Conservation (phyloP, 208 protist genomes). For the Acanthamoeba quina region DNA sequence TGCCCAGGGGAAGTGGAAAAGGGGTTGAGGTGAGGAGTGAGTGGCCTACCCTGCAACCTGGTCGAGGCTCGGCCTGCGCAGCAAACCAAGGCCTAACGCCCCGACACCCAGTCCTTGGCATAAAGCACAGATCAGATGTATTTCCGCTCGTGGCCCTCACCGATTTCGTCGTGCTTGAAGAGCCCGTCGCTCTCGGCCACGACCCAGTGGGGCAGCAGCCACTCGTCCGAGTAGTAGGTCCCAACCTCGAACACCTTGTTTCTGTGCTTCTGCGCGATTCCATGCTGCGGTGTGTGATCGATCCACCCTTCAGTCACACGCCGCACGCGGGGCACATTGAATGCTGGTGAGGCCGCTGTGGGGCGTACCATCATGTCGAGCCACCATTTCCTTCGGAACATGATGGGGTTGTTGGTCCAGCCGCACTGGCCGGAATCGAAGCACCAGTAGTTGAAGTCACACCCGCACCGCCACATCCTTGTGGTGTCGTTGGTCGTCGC, state of each 20-base stretch:
- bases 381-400: constrained; percentile 8
- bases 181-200: constrained; percentile 41
- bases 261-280: constrained; percentile 20
- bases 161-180: constrained; percentile 40
- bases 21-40: no score
- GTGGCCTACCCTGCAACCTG: no score
- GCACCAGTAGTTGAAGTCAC: constrained; percentile 47
- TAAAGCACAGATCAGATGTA: no score
- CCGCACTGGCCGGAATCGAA: constrained; percentile 39
- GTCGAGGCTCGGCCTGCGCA: no score
- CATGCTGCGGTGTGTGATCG: neutral
- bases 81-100: no score
- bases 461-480: constrained; percentile 40
- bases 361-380: constrained; percentile 23
- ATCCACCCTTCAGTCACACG: no score
- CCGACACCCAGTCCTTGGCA: no score
- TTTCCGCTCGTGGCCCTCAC: neutral
- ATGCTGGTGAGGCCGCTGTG: no score
- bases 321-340: no score
- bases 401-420: constrained; percentile 61
- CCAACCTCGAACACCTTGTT: constrained; percentile 36
- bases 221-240: constrained; percentile 40
- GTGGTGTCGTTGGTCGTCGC: neutral
- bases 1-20: no score
- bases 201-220: constrained; percentile 64